Evolutionary conservation across 176 grass and related monocot genomes (phyloP), one percentile per base, ranked within the genome.

Genomic region (Eleusine coracana): DNA sequence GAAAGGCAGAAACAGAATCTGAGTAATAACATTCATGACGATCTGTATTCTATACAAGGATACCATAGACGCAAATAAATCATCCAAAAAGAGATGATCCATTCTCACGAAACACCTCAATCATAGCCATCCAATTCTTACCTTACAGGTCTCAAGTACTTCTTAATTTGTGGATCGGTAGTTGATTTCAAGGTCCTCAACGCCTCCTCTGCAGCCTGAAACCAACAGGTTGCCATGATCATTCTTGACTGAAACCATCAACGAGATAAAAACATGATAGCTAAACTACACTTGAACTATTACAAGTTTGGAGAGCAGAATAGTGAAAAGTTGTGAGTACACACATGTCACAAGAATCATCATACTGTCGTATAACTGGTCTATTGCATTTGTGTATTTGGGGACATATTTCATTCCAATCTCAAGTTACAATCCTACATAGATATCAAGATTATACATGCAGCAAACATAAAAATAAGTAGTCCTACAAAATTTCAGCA

Each of bases 191-290:
- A 69, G 75, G 74, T 87, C 62, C 15, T 87, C 80, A 93, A 41
- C 4, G 91, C 91, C 73, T 86, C 85, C 82, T 93, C 85, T 25
- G 91, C 91, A 36, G 88, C 91, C 88, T 90, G 74, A 84, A 75
- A 38, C 49, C 75, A 50, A 21, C 64, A 28, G 4, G 17, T 42
- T 42, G 1, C 31, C 34, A 40, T 14, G 18, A 28, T 0, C 44
- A 59, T 48, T 25, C 50, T 73, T 75, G 7, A 71, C 20, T 31
- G 13, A 74, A 65, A 16, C 14, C 38, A 21, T 52, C 42, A 13
- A 29, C 12, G 66, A 48, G n/a, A 56, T 56, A 20, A 56, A 74
- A 21, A 74, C 27, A 70, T 23, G 4, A 85, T n/a, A 45, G 17
- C 29, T 60, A 46, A 66, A 68, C 18, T 20, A 45, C 38, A 80